Evolutionary conservation across 192 early-diverging fungal species (phyloP), one percentile per base, ranked within the genome.

Genomic region (Spizellomyces sp.): DNA sequence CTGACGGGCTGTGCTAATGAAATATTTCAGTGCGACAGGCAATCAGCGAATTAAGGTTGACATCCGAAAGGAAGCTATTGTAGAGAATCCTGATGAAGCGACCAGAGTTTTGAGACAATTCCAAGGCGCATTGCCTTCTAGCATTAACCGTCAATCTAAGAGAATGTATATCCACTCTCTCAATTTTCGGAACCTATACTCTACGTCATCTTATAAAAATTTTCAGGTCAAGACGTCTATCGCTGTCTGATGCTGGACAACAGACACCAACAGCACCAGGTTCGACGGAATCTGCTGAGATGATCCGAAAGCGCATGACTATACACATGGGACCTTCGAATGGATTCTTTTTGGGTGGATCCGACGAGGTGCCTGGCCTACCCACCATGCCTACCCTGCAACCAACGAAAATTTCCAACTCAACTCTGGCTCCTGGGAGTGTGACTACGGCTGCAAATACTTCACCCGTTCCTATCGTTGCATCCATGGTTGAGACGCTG

Each of bases 401-500:
- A 36, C 27, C 27, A 3, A 36, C 27, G 27, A 36, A 36, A 36
- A 36, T 36, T 36, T 36, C 27, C 27, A 36, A 36, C 27, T 36
- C 27, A 36, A 3, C 27, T 36, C 27, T 36, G 27, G 27, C 27
- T 36, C 3, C 27, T 36, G 27, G 27, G 27, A 36, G 27, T 36
- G 27, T 36, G 3, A 36, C 27, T 2, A 0, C 27, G 27, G 27
- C 27, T 36, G 27, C 27, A 36, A 36, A 36, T 36, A 36, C 27
- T 36, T 36, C 3, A 36, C 27, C 27, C 27, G 27, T 36, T 36
- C 50, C 50, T 19, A 54, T 54, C 50, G 17, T 4, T 54, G 14
- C 50, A 10, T 48, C 58, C 12, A 63, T 83, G n/a, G 48, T 69
- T 2, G 81, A 83, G 66, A 77, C 72, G 21, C 67, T 80, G 8